Conservation (phyloP, 768 basidiomycete species). For the Harrya chromipes region DNA sequence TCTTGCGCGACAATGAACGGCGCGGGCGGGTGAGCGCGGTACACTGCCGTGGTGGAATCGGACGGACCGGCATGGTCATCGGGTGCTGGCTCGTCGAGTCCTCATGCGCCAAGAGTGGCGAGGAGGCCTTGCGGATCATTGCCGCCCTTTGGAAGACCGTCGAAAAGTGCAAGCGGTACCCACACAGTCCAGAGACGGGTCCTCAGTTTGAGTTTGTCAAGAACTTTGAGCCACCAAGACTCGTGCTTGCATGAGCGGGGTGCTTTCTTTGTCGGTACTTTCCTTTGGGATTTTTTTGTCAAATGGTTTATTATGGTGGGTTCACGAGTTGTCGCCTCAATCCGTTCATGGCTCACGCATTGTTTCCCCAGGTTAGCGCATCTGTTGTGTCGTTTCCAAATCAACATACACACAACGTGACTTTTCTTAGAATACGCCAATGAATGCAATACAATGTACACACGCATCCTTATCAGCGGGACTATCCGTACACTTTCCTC, state of each 20-base stretch:
- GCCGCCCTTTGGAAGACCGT: constrained; percentile 70
- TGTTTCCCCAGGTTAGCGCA: background rate
- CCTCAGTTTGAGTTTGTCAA: constrained; percentile 74
- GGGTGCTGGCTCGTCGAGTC: constrained; percentile 79
- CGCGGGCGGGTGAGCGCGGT: constrained; percentile 65
- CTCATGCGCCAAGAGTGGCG: constrained; percentile 56
- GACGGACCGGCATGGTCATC: constrained; percentile 58
- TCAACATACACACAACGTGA: background rate
- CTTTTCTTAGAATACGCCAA: constrained; percentile 6
- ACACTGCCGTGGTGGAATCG: constrained; percentile 79
- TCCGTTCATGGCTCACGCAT: background rate
- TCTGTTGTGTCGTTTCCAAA: background rate
- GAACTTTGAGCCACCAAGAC: constrained; percentile 43
- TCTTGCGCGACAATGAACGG: constrained; percentile 56
- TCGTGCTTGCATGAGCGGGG: constrained; percentile 14
- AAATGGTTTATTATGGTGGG: constrained; percentile 3
- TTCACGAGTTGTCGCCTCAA: background rate
- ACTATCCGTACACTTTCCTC: constrained; percentile 6
- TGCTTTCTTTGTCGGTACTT: background rate
- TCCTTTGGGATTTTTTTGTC: background rate
- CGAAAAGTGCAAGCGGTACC: constrained; percentile 73
- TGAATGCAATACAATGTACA: constrained; percentile 27
- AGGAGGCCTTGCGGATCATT: constrained; percentile 61
- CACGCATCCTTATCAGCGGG: constrained; percentile 22
- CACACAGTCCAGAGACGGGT: constrained; percentile 77